phyloP scores from a whole-genome alignment of 192 early-diverging fungal genomes.

The Ramicandelaber brevisporus region DNA sequence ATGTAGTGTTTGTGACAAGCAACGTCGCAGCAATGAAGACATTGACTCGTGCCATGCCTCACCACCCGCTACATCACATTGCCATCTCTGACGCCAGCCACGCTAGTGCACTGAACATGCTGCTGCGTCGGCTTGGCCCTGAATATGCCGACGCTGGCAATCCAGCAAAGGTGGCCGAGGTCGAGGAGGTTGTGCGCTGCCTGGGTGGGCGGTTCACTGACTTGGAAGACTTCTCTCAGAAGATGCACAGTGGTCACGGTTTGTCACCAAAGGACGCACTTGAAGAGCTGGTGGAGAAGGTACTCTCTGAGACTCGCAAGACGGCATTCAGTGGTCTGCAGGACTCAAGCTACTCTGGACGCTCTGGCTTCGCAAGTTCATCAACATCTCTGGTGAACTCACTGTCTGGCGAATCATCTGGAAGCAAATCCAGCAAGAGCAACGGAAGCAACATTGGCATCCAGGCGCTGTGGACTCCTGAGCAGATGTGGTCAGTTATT shows the following conservation, averaged over 20 bases:
- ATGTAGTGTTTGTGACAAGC: slow-evolving; percentile 70
- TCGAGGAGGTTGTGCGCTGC: slow-evolving; percentile 21
- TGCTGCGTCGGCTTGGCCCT: slow-evolving; percentile 16
- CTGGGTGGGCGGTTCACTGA: slow-evolving; percentile 84
- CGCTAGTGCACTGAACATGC: slow-evolving; percentile 9
- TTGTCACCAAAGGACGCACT: slow-evolving; percentile 35
- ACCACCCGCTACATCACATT: slow-evolving; percentile 10
- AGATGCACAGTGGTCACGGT: slow-evolving; percentile 46
- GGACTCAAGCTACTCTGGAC: too few relatives aligned
- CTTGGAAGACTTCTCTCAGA: slow-evolving; percentile 68
- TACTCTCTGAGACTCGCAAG: slow-evolving; percentile 73
- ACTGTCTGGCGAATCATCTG: too few relatives aligned
- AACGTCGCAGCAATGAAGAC: slow-evolving; percentile 37
- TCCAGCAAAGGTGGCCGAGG: slow-evolving; percentile 1
- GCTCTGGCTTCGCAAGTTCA: too few relatives aligned
- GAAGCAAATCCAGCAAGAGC: too few relatives aligned
- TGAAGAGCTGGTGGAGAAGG: slow-evolving; percentile 51
- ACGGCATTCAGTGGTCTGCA: slow-evolving; percentile 46
- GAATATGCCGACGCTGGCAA: not conserved
- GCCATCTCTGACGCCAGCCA: slow-evolving; percentile 14
- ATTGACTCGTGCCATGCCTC: slow-evolving; percentile 21
- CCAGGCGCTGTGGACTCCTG: slow-evolving; percentile 66
- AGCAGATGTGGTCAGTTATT: slow-evolving; percentile 82
- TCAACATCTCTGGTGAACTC: too few relatives aligned
- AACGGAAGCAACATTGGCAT: too few relatives aligned